Conservation (phyloP, 768 basidiomycete species). For the Phallus indusiatus region DNA sequence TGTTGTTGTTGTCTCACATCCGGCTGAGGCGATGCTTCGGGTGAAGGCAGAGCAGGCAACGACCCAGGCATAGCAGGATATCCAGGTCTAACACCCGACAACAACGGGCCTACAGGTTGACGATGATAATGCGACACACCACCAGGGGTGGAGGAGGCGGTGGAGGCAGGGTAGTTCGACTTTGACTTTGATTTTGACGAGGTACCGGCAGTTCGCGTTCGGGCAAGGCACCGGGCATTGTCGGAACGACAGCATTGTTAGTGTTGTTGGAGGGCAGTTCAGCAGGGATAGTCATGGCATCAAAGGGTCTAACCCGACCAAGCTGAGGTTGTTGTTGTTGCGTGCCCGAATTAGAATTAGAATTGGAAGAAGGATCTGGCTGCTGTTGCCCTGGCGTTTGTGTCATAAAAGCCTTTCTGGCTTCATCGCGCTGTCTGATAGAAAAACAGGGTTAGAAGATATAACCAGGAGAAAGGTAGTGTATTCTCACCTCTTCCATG, state of each 20-base stretch:
- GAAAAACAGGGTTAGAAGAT: background rate
- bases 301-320: background rate
- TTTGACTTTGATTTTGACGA: background rate
- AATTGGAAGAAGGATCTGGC: no score
- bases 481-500: background rate
- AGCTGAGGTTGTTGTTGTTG: background rate
- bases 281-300: background rate
- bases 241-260: background rate
- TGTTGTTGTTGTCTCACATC: no score
- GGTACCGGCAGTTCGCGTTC: background rate
- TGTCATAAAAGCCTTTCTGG: background rate
- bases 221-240: background rate
- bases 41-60: no score
- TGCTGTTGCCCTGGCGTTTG: background rate
- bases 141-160: no score
- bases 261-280: background rate
- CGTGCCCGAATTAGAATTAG: no score
- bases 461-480: background rate
- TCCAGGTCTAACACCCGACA: no score
- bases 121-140: no score
- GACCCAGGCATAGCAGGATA: no score
- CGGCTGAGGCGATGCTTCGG: no score
- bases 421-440: background rate
- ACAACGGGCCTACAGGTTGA: no score
- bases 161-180: no score